Evolutionary conservation across 1,284 basidiomycete species (phyloP).

Genomic region (Ceratobasidium sp.): DNA sequence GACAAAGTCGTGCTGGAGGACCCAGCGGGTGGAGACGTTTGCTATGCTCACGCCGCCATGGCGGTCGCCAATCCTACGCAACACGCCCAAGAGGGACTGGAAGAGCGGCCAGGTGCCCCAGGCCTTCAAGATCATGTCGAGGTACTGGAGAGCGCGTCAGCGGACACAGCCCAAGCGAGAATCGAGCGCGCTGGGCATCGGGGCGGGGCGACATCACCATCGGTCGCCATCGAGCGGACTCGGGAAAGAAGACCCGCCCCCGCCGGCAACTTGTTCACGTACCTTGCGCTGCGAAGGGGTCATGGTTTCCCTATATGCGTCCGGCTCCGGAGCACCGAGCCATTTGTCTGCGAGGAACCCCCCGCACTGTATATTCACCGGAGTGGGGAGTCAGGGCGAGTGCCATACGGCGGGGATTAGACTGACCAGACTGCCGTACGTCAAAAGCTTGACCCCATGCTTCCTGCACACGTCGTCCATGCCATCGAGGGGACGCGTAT

Average conservation of each 20-base stretch:
- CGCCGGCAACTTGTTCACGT: conserved; percentile 47
- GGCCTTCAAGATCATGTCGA: conserved; percentile 79
- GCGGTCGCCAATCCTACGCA: conserved; percentile 72
- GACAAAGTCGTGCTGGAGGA: conserved; percentile 79
- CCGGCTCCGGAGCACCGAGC: conserved; percentile 73
- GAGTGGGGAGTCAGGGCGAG: neutral
- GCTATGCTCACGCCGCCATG: conserved; percentile 75
- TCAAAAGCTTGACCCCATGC: conserved; percentile 77
- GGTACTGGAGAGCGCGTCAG: conserved; percentile 64
- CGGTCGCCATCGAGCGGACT: neutral
- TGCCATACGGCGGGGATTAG: too few species aligned
- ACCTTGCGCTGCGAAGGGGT: conserved; percentile 87
- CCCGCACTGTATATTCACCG: conserved; percentile 66
- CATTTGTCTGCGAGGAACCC: conserved; percentile 82
- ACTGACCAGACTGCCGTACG: conserved; percentile 81
- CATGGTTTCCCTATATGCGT: conserved; percentile 69
- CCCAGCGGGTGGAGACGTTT: conserved; percentile 82
- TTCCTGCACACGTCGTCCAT: conserved; percentile 80
- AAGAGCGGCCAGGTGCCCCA: conserved; percentile 83
- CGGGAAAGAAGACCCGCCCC: neutral
- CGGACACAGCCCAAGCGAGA: conserved; percentile 9
- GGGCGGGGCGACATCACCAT: too few species aligned
- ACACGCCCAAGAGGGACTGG: conserved; percentile 68
- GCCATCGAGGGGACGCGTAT: conserved; percentile 76
- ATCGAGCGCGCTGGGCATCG: conserved; percentile 12